Percentiles rank a stretch among this genome's conserved stretches.
phyloP scores from a whole-genome alignment of 257 asterid genomes.

The Solanum chiquidenum region DNA sequence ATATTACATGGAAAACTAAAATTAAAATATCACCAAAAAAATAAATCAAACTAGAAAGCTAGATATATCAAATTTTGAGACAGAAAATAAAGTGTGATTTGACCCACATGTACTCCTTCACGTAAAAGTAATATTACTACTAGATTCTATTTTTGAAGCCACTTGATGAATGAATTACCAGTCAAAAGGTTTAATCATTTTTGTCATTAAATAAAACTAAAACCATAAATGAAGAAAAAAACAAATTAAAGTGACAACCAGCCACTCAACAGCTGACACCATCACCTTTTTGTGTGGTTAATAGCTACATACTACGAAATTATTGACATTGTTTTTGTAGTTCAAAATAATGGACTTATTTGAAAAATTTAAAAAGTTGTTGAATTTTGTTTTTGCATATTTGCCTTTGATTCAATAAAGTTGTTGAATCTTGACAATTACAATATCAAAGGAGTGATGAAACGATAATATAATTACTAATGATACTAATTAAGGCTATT shows the following conservation, averaged over 20 bases:
- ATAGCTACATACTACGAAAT: background rate
- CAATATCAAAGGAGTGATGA: too few relatives aligned
- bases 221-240: too few relatives aligned
- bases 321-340: background rate
- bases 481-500: too few relatives aligned
- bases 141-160: background rate
- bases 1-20: too few relatives aligned
- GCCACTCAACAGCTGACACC: background rate
- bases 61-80: background rate
- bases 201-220: background rate
- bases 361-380: too few relatives aligned
- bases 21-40: too few relatives aligned
- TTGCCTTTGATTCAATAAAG: background rate
- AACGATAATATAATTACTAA: too few relatives aligned
- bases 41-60: too few relatives aligned
- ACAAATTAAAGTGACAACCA: background rate
- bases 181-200: background rate
- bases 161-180: background rate
- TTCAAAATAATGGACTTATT: too few relatives aligned
- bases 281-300: too few relatives aligned
- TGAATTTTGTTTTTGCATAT: too few relatives aligned
- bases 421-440: too few relatives aligned
- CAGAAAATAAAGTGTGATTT: background rate
- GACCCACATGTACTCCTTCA: background rate
- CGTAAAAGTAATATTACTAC: background rate